phyloP scores from a whole-genome alignment of 169 alveolate species.

The Besnoitia besnoiti region DNA sequence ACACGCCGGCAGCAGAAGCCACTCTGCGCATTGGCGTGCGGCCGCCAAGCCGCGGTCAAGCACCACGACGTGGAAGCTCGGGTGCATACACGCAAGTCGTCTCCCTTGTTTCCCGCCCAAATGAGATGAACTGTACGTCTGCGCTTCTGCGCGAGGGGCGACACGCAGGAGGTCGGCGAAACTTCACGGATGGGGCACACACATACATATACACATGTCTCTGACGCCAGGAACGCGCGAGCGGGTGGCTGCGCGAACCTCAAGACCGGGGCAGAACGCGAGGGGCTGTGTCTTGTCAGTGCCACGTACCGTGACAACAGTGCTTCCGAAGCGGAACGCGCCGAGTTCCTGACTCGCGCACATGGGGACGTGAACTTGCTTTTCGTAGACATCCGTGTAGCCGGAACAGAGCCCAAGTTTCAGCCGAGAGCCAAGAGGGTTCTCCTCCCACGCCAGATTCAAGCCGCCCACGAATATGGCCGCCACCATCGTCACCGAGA shows the following conservation, averaged over 20 bases:
- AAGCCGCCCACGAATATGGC: conserved; percentile 62
- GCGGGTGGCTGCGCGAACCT: neutral
- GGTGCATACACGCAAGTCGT: neutral
- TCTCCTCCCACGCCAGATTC: conserved; percentile 8
- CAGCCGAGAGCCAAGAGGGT: neutral
- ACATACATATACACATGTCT: too few species aligned
- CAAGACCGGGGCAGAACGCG: neutral
- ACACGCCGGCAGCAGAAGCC: neutral
- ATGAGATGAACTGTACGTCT: too few species aligned
- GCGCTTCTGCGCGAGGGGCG: too few species aligned
- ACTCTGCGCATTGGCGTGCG: too few species aligned
- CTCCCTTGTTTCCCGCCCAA: too few species aligned
- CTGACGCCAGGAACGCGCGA: too few species aligned
- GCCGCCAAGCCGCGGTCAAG: neutral
- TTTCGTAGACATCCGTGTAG: neutral
- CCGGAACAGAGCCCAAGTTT: neutral
- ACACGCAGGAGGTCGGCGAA: too few species aligned
- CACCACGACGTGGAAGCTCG: neutral
- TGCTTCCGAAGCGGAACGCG: conserved; percentile 55
- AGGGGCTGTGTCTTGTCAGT: neutral
- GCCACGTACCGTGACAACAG: conserved; percentile 46
- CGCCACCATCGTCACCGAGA: conserved; percentile 61
- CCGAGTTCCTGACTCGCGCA: conserved; percentile 65
- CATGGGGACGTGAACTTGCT: conserved; percentile 11
- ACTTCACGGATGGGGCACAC: too few species aligned